Conservation (phyloP, 2,329 filamentous ascomycete genomes). For the Trichoderma atrobrunneum region DNA sequence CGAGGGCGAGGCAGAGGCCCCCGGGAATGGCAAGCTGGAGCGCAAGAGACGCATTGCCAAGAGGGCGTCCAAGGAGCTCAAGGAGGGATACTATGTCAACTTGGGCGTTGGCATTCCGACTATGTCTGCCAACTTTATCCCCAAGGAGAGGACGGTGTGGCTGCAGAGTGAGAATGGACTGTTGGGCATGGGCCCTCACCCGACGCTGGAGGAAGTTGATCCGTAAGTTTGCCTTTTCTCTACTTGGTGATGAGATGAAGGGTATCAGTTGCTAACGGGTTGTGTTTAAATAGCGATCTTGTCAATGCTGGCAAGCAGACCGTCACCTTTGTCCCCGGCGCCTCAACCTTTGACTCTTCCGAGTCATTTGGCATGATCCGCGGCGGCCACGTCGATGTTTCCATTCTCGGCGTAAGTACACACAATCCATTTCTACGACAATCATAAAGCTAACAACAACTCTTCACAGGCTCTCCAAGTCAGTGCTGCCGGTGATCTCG, state of each 20-base stretch:
- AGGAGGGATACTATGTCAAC: conserved; percentile 77
- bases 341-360: conserved; percentile 72
- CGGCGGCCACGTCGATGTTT: conserved; percentile 78
- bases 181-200: conserved; percentile 78
- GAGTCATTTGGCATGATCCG: conserved; percentile 89
- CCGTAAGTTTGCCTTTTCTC: conserved; percentile 37
- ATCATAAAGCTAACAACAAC: conserved; percentile 15
- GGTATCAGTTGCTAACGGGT: neutral
- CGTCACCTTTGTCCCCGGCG: conserved; percentile 74
- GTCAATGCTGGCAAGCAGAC: conserved; percentile 89
- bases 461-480: conserved; percentile 64
- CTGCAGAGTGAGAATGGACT: conserved; percentile 86
- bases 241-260: too few relatives aligned
- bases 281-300: conserved; percentile 51
- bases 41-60: conserved; percentile 70
- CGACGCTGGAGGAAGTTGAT: conserved; percentile 68
- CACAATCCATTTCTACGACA: neutral
- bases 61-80: conserved; percentile 76
- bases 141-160: conserved; percentile 68
- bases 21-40: conserved; percentile 43
- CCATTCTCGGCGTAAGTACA: conserved; percentile 64
- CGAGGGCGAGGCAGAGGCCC: conserved; percentile 29
- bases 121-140: conserved; percentile 74
- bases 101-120: conserved; percentile 83
- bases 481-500: conserved; percentile 72